These are phyloP conservation scores for Aurantiochytrium sp. DNA, from an alignment of 108 stramenopile species.

Conservation along the genomic window DNA sequence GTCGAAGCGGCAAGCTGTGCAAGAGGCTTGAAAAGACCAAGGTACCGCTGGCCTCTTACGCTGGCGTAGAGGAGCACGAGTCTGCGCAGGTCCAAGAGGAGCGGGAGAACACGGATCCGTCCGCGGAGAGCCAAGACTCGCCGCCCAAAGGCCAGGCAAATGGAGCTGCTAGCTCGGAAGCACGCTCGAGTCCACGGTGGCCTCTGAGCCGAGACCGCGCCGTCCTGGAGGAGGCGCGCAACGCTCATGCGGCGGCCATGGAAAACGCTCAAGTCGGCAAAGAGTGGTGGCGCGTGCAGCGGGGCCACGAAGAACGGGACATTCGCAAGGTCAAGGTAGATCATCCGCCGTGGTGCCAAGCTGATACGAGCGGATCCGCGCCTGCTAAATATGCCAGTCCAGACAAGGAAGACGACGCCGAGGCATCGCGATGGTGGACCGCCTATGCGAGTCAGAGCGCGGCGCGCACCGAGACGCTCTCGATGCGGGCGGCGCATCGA, in stretches of 20 bases:
- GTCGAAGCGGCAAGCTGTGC: not conserved
- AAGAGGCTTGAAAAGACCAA: not conserved
- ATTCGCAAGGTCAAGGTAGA: not conserved
- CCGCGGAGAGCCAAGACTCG: no score
- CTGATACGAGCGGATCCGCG: no score
- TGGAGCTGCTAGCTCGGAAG: no score
- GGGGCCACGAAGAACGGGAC: not conserved
- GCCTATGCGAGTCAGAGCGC: not conserved
- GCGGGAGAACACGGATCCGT: no score
- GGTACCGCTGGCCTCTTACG: not conserved
- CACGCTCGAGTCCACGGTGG: not conserved
- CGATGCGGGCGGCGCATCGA: not conserved
- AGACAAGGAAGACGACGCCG: not conserved
- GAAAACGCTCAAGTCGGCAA: not conserved
- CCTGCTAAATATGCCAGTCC: not conserved
- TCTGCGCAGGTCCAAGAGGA: no score
- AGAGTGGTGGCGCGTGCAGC: constrained; percentile 25
- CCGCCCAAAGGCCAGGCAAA: no score
- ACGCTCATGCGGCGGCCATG: not conserved
- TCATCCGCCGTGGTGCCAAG: not conserved
- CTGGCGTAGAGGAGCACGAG: not conserved
- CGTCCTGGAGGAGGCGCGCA: not conserved
- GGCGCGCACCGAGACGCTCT: not conserved
- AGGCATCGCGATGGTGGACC: not conserved
- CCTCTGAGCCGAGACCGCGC: not conserved